Evolutionary conservation across 192 early-diverging fungal species (phyloP), one percentile per base, ranked within the genome.

Genomic region (Coemansia sp.): DNA sequence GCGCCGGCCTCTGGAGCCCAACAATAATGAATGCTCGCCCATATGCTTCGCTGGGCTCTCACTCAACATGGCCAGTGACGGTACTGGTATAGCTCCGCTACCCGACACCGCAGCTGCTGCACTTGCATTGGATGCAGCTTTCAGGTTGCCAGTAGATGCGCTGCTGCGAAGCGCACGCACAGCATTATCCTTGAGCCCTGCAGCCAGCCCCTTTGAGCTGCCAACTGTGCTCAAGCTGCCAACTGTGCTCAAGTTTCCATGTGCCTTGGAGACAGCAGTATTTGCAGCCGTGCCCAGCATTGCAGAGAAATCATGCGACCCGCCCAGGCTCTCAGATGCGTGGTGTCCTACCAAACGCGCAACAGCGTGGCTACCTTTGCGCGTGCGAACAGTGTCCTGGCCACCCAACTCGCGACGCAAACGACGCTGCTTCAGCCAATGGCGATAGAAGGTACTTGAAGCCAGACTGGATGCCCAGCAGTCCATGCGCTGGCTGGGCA

Each of bases 401-500:
- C 58, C 47, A 14, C 37, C 52, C 25, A 61, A 15, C 18, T 66
- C 55, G 11, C 18, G 52, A 5, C 68, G 52, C 28, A 70, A 60
- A 2, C 71, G 70, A 0, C 58, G 56, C 53, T 67, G 71, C 46
- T 64, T 61, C 25, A 79, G 58, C 9, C 52, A 61, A 17, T 64
- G 71, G 44, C 71, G 77, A 38, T 71, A 80, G 18, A 67, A 63
- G 10, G 56, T 54, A 52, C 77, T 74, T 9, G 77, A 80, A 0
- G 71, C 47, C 24, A 80, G 40, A 44, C 77, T 74, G 12, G 77
- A 56, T 5, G 77, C 71, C 77, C 77, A 80, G 5, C 64, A 25
- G 37, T 74, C 77, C n/a, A 49, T 70, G 34, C 64, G 64, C 68
- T 80, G 77, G 59, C 77, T 80, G 42, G 77, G 77, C 48, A 80